phyloP scores from a whole-genome alignment of 768 basidiomycete species.

The Mycena latifolia region DNA sequence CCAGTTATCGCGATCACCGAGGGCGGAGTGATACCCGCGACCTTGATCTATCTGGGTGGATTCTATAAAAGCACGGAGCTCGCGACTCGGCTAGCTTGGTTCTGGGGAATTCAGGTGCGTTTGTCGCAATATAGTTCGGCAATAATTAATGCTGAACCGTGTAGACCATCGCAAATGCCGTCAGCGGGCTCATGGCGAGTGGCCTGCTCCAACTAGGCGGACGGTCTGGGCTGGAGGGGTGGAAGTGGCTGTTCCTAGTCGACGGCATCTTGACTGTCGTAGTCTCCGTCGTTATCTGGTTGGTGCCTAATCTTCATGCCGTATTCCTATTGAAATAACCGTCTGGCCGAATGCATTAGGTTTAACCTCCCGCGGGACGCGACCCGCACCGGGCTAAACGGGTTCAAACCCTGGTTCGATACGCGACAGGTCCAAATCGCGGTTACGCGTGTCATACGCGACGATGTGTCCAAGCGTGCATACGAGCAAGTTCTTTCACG shows the following conservation, averaged over 20 bases:
- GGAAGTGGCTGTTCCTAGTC: constrained; percentile 56
- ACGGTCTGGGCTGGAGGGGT: constrained; percentile 48
- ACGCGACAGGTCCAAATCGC: constrained; percentile 49
- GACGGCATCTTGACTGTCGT: constrained; percentile 50
- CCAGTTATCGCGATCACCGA: constrained; percentile 55
- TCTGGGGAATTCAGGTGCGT: constrained; percentile 52
- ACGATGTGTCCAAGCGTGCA: constrained; percentile 50
- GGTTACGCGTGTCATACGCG: constrained; percentile 49
- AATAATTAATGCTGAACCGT: too few relatives aligned
- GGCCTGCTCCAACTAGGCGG: constrained; percentile 51
- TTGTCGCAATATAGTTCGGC: neutral
- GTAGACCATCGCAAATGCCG: constrained; percentile 48
- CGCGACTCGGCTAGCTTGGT: constrained; percentile 53
- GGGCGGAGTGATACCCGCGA: constrained; percentile 53
- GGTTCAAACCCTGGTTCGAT: constrained; percentile 49
- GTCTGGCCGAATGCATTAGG: constrained; percentile 34
- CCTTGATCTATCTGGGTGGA: constrained; percentile 54
- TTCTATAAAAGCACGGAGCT: constrained; percentile 59
- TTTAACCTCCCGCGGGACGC: constrained; percentile 52
- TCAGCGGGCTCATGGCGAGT: constrained; percentile 55
- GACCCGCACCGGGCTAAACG: constrained; percentile 44
- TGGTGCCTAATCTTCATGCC: neutral
- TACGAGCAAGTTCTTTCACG: constrained; percentile 53
- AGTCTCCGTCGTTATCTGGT: constrained; percentile 49
- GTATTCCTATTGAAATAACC: too few relatives aligned